Evolutionary conservation across 805 yeast species (phyloP).

Genomic region (Priceomyces castillae): DNA sequence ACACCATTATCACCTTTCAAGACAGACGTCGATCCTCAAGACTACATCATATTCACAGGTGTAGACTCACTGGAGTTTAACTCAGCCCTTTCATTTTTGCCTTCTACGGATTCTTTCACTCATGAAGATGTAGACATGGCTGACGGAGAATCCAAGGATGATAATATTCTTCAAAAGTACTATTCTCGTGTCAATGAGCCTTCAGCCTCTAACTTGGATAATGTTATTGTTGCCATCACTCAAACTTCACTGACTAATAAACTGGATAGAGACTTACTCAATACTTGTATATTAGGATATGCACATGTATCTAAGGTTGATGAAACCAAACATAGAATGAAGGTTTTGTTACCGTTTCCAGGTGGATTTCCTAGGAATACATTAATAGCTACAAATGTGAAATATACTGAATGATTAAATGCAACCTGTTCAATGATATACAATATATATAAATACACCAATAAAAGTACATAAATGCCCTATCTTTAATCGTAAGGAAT

Average conservation of each 20-base stretch:
- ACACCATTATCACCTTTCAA: slow-evolving; percentile 82
- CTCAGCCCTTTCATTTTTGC: slow-evolving; percentile 38
- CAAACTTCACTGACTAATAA: slow-evolving; percentile 35
- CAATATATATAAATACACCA: slow-evolving; percentile 1
- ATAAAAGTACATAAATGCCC: not conserved
- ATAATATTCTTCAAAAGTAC: slow-evolving; percentile 32
- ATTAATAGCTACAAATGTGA: slow-evolving; percentile 69
- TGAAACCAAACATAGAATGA: slow-evolving; percentile 65
- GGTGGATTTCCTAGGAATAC: slow-evolving; percentile 77
- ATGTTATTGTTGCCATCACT: slow-evolving; percentile 67
- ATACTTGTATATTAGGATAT: slow-evolving; percentile 72
- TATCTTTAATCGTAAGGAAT: not conserved
- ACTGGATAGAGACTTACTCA: slow-evolving; percentile 48
- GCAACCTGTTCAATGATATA: not conserved
- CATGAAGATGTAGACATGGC: slow-evolving; percentile 27
- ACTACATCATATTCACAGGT: slow-evolving; percentile 57
- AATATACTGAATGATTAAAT: slow-evolving; percentile 68
- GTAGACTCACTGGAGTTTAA: slow-evolving; percentile 45
- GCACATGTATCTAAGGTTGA: slow-evolving; percentile 71
- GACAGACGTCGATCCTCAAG: slow-evolving; percentile 64
- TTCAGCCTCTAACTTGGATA: slow-evolving; percentile 58
- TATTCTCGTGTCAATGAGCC: slow-evolving; percentile 41
- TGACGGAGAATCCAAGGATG: slow-evolving; percentile 21
- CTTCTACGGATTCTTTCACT: slow-evolving; percentile 41
- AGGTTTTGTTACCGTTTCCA: slow-evolving; percentile 82